These are phyloP conservation scores for Lasiodiplodia gonubiensis DNA, from an alignment of 2,329 filamentous ascomycete genomes.

Conservation along the genomic window DNA sequence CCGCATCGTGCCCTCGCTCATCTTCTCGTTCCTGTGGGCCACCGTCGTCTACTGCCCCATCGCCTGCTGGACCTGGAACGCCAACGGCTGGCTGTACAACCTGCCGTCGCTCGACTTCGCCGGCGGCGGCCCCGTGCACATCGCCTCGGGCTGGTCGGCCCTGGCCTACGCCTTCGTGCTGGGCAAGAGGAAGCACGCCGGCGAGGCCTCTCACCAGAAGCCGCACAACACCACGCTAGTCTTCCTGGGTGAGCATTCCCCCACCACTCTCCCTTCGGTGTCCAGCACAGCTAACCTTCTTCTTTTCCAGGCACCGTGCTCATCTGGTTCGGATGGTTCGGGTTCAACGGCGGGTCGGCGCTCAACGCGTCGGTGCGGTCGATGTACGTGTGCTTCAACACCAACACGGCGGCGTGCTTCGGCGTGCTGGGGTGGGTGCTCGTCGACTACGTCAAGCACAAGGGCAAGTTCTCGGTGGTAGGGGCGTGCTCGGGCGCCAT, in stretches of 20 bases:
- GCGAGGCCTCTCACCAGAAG: constrained; percentile 58
- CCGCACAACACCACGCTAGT: constrained; percentile 69
- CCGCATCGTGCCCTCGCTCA: constrained; percentile 67
- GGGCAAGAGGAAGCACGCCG: constrained; percentile 61
- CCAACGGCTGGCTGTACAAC: constrained; percentile 68
- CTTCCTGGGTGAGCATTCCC: constrained; percentile 50
- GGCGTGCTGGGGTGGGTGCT: constrained; percentile 62
- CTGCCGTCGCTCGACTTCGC: constrained; percentile 66
- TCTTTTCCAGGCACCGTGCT: constrained; percentile 59
- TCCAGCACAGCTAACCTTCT: not conserved
- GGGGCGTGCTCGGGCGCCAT: constrained; percentile 64
- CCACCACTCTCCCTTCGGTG: too few relatives aligned
- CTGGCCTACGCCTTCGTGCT: constrained; percentile 69
- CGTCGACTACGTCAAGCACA: constrained; percentile 59
- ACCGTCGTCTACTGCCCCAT: constrained; percentile 69
- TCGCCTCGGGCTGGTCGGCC: constrained; percentile 66
- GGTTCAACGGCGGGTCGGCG: constrained; percentile 63
- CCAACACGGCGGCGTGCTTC: constrained; percentile 61
- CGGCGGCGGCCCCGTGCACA: constrained; percentile 68
- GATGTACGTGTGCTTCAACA: constrained; percentile 63
- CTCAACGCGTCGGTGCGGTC: constrained; percentile 60
- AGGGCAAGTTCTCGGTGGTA: constrained; percentile 61
- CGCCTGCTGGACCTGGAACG: constrained; percentile 71
- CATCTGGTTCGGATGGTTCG: constrained; percentile 70
- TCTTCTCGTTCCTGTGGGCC: constrained; percentile 69